A percentile compares a stretch with the other conserved stretches of the same genome.
Evolutionary conservation across 352 stramenopile species (phyloP).

Genomic region (Halophytophthora batemanensis): DNA sequence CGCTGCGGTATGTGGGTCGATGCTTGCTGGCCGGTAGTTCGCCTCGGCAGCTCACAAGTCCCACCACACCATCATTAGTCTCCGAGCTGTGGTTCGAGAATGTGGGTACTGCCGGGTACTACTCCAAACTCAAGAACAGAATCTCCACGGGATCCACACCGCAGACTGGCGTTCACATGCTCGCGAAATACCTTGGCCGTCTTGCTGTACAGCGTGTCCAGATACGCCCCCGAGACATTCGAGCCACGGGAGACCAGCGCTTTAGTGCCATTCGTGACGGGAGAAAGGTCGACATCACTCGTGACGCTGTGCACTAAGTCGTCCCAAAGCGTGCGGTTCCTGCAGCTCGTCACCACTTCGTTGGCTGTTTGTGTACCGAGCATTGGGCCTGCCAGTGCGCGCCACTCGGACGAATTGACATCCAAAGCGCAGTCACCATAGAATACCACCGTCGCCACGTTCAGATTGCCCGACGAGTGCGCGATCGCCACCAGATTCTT

Average conservation of each 20-base stretch:
- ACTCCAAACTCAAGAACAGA: conserved; percentile 11
- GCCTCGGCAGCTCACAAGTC: conserved; percentile 29
- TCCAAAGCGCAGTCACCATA: conserved; percentile 27
- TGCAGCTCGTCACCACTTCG: conserved; percentile 14
- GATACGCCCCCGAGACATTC: conserved; percentile 1
- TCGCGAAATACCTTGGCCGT: conserved; percentile 9
- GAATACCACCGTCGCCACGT: conserved; percentile 24
- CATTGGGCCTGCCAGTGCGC: conserved; percentile 35
- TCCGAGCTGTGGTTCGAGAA: conserved; percentile 19
- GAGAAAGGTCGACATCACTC: conserved; percentile 24
- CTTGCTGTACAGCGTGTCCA: conserved; percentile 24
- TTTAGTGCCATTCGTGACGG: conserved; percentile 15
- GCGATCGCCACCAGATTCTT: conserved; percentile 28
- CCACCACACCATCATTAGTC: conserved; percentile 35
- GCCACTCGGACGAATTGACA: conserved; percentile 30
- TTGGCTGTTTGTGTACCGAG: conserved; percentile 22
- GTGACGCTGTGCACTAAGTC: conserved; percentile 10
- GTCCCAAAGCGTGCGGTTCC: conserved; percentile 5
- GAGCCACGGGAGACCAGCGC: conserved; percentile 23
- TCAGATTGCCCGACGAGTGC: conserved; percentile 42
- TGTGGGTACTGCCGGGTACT: conserved; percentile 12
- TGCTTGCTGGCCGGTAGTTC: conserved; percentile 6
- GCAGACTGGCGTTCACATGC: conserved; percentile 25
- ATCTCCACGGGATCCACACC: conserved; percentile 33
- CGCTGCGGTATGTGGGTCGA: conserved; percentile 12